A percentile compares a stretch with the other conserved stretches of the same genome.
These are phyloP conservation scores for Chalciporus piperatus DNA, from an alignment of 768 basidiomycete genomes.

Conservation along the genomic window DNA sequence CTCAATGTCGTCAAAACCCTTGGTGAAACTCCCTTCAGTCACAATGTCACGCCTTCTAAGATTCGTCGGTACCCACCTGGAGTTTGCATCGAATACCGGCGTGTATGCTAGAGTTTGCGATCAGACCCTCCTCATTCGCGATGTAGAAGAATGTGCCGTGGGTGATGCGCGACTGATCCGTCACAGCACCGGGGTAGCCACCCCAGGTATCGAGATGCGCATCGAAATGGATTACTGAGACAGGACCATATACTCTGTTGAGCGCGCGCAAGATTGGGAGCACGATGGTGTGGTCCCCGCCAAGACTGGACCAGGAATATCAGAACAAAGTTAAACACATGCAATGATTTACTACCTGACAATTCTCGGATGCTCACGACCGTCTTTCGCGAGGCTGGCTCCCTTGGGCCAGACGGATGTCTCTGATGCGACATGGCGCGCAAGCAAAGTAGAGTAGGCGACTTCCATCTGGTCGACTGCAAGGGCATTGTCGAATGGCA, in stretches of 20 bases:
- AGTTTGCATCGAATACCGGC: conserved; percentile 84
- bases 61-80: conserved; percentile 36
- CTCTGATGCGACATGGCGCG: conserved; percentile 43
- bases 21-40: background rate
- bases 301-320: conserved; percentile 38
- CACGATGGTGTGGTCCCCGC: conserved; percentile 88
- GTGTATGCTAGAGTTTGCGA: conserved; percentile 74
- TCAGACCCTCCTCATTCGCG: conserved; percentile 73
- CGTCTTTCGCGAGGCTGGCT: conserved; percentile 49
- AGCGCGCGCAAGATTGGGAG: conserved; percentile 82
- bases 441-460: conserved; percentile 74
- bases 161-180: conserved; percentile 64
- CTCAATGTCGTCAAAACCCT: conserved; percentile 39
- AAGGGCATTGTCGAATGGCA: conserved; percentile 77
- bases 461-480: conserved; percentile 87
- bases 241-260: conserved; percentile 74
- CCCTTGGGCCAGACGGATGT: conserved; percentile 23
- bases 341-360: conserved; percentile 43
- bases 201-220: conserved; percentile 68
- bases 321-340: background rate
- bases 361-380: conserved; percentile 68
- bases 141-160: conserved; percentile 87
- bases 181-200: conserved; percentile 37
- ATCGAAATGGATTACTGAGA: conserved; percentile 84
- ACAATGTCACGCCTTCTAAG: background rate